Percentiles rank a stretch among this genome's conserved stretches.
Evolutionary conservation across 371 early-diverging fungal genomes (phyloP).

Genomic region (Actinomucor elegans): DNA sequence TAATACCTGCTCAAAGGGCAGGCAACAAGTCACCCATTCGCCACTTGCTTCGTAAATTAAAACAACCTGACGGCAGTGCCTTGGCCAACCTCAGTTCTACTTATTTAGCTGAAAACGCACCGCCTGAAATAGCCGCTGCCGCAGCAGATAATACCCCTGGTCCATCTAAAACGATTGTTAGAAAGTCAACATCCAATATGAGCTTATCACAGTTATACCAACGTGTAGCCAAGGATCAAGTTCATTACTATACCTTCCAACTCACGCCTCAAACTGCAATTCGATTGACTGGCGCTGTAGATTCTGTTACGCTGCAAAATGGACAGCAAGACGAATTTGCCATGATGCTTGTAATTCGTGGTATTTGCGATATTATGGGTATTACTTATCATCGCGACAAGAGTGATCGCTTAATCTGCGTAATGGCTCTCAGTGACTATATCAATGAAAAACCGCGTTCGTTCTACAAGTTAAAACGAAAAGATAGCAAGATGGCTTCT

Average conservation of each 20-base stretch:
- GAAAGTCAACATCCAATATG: conserved; percentile 34
- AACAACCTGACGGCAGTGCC: conserved; percentile 14
- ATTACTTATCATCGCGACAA: conserved; percentile 40
- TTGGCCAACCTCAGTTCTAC: not conserved
- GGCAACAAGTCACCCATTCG: conserved; percentile 31
- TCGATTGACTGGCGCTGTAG: conserved; percentile 6
- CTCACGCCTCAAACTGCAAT: conserved; percentile 20
- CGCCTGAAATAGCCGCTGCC: no score
- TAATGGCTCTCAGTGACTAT: conserved; percentile 39
- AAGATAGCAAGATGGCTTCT: conserved; percentile 16
- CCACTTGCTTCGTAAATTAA: conserved; percentile 35
- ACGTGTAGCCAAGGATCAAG: conserved; percentile 39
- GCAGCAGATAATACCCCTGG: no score
- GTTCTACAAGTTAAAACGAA: conserved; percentile 19
- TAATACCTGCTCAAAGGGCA: conserved; percentile 22
- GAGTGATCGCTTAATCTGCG: conserved; percentile 31
- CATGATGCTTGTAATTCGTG: conserved; percentile 36
- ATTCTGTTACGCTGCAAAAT: conserved; percentile 12
- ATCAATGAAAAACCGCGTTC: conserved; percentile 17
- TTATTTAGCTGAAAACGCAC: no score
- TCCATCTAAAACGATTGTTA: conserved; percentile 3
- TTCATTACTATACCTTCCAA: conserved; percentile 40
- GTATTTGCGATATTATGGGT: conserved; percentile 43
- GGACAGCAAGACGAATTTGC: conserved; percentile 34
- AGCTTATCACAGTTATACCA: conserved; percentile 38